These are phyloP conservation scores for Tolypocladium amazonense DNA, from an alignment of 2,329 filamentous ascomycete genomes.

Conservation along the genomic window DNA sequence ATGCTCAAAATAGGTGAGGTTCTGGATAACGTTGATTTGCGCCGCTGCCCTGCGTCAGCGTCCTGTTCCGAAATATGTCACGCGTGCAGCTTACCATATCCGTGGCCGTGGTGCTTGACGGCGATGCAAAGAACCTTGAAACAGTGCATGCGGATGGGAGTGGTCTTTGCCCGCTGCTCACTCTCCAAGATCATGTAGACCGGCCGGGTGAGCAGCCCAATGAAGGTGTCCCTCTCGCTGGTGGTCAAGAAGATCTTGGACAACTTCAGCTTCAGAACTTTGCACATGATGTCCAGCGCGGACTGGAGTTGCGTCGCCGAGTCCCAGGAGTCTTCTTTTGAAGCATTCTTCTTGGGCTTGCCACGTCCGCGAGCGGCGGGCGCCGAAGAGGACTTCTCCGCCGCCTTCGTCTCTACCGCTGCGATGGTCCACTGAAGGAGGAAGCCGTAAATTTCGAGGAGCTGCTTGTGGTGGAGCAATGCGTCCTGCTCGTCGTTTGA, in stretches of 20 bases:
- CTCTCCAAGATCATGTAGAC: conserved; percentile 92
- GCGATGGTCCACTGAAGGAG: conserved; percentile 91
- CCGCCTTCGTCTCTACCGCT: conserved; percentile 86
- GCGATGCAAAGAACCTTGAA: conserved; percentile 96
- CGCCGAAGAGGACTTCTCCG: conserved; percentile 68
- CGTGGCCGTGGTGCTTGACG: conserved; percentile 95
- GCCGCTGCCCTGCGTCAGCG: conserved; percentile 49
- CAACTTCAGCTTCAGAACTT: conserved; percentile 86
- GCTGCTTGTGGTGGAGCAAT: conserved; percentile 75
- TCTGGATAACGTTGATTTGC: conserved; percentile 96
- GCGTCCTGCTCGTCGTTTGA: conserved; percentile 78
- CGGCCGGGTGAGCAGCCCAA: conserved; percentile 81
- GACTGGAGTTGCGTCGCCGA: conserved; percentile 78
- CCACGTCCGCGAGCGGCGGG: conserved; percentile 63
- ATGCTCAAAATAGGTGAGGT: conserved; percentile 95
- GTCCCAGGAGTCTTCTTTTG: conserved; percentile 81
- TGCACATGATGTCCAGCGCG: conserved; percentile 89
- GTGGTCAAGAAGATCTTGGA: conserved; percentile 92
- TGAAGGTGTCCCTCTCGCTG: conserved; percentile 90
- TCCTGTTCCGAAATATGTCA: background rate
- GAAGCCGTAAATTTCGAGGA: conserved; percentile 91
- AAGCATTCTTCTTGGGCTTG: conserved; percentile 65
- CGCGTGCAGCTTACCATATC: conserved; percentile 57
- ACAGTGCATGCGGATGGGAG: conserved; percentile 84
- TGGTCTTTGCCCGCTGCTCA: conserved; percentile 84